A percentile compares a stretch with the other conserved stretches of the same genome.
Evolutionary conservation across 768 basidiomycete species (phyloP).

Genomic region (Tulasnella sp.): DNA sequence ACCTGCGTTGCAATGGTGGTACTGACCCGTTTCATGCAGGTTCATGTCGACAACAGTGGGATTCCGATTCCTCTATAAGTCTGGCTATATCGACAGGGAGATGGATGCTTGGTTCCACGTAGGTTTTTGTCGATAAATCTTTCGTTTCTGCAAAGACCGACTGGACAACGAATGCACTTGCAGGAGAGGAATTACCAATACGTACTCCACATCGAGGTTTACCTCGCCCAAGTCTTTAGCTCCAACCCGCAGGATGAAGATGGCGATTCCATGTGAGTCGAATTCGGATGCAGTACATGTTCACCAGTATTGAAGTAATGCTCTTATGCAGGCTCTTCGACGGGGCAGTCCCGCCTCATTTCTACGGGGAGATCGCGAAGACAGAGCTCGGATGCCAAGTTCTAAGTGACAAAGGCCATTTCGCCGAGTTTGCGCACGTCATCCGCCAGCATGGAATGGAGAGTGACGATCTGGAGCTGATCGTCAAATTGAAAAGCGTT

Average conservation of each 20-base stretch:
- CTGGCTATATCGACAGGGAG: slow-evolving; percentile 86
- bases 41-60: slow-evolving; percentile 93
- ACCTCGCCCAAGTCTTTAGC: slow-evolving; percentile 68
- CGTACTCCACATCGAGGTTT: slow-evolving; percentile 88
- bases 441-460: slow-evolving; percentile 81
- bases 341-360: slow-evolving; percentile 84
- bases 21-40: slow-evolving; percentile 41
- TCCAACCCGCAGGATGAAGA: slow-evolving; percentile 46
- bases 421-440: slow-evolving; percentile 80
- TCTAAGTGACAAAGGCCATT: slow-evolving; percentile 81
- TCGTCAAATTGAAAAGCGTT: slow-evolving; percentile 85
- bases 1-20: too few relatives aligned
- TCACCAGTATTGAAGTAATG: not conserved
- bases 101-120: slow-evolving; percentile 97
- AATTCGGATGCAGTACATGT: too few relatives aligned
- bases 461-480: slow-evolving; percentile 67
- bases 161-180: too few relatives aligned
- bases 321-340: slow-evolving; percentile 50
- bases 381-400: slow-evolving; percentile 91
- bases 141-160: too few relatives aligned
- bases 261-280: slow-evolving; percentile 42
- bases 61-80: slow-evolving; percentile 83
- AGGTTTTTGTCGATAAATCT: too few relatives aligned
- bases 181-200: slow-evolving; percentile 92
- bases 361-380: slow-evolving; percentile 96